These are phyloP conservation scores for Aegilops speltoides DNA, from an alignment of 176 grass and related monocot genomes.

Conservation along the genomic window DNA sequence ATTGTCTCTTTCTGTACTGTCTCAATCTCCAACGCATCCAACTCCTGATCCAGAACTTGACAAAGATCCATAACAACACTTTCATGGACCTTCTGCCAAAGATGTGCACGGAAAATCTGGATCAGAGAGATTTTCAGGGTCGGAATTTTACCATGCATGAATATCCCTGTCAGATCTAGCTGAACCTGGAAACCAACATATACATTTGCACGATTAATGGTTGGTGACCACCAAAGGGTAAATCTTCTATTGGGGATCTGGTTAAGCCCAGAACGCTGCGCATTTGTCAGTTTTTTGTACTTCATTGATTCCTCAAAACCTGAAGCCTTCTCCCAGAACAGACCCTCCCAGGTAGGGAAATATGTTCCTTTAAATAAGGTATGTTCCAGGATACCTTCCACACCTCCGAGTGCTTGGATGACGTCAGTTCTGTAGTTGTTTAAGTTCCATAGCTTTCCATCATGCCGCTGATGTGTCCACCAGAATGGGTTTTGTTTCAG, in stretches of 20 bases:
- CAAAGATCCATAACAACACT: constrained; percentile 99
- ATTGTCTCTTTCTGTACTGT: constrained; percentile 99
- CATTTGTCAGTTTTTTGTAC: constrained; percentile 97
- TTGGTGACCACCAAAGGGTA: constrained; percentile 95
- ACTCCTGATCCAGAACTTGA: constrained; percentile 95
- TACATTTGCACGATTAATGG: constrained; percentile 89
- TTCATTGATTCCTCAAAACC: constrained; percentile 99
- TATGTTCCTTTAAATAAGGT: constrained; percentile 99
- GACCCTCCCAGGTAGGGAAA: constrained; percentile 98
- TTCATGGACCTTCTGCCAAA: constrained; percentile 99
- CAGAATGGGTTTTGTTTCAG: constrained; percentile 98
- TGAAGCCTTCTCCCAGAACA: constrained; percentile 97
- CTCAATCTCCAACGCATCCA: constrained; percentile 95
- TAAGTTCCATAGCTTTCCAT: constrained; percentile 97
- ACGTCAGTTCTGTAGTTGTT: constrained; percentile 99
- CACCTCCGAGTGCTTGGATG: constrained; percentile 98
- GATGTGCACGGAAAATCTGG: constrained; percentile 97
- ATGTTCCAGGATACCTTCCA: constrained; percentile 93
- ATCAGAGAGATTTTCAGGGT: constrained; percentile 96
- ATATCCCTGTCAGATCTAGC: constrained; percentile 82
- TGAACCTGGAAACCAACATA: constrained; percentile 95
- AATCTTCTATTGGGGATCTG: constrained; percentile 97
- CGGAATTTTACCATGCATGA: constrained; percentile 98
- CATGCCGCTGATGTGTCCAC: constrained; percentile 97
- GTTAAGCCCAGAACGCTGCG: constrained; percentile 88